Conservation (phyloP, 768 basidiomycete genomes). For the Dictyophora rubrovolvata region DNA sequence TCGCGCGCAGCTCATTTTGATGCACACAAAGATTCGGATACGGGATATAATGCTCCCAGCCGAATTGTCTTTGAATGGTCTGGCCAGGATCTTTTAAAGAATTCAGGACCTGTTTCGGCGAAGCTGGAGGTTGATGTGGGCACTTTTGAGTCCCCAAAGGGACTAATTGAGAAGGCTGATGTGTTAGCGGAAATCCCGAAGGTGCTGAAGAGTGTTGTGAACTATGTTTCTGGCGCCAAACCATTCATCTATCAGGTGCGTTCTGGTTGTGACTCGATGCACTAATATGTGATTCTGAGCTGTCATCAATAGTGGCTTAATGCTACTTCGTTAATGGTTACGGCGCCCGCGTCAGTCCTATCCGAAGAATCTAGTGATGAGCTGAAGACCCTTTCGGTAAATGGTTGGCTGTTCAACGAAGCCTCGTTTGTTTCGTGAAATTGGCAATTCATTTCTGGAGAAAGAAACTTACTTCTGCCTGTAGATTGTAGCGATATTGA, state of each 20-base stretch:
- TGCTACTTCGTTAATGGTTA: constrained; percentile 39
- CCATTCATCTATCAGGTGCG: constrained; percentile 90
- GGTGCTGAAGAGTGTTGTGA: constrained; percentile 84
- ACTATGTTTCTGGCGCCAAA: constrained; percentile 87
- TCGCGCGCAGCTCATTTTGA: constrained; percentile 61
- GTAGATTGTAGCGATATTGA: background rate
- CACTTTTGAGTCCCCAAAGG: constrained; percentile 43
- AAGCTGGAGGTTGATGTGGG: constrained; percentile 51
- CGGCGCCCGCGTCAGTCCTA: constrained; percentile 29
- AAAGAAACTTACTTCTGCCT: background rate
- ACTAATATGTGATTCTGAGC: background rate
- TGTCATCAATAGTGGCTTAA: constrained; percentile 42
- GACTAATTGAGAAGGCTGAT: constrained; percentile 87
- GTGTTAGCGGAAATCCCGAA: constrained; percentile 92
- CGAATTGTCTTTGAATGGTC: constrained; percentile 71
- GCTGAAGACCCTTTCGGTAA: constrained; percentile 31
- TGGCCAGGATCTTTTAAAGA: constrained; percentile 28
- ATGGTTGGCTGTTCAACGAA: constrained; percentile 77
- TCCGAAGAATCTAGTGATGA: constrained; percentile 27
- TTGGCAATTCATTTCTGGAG: constrained; percentile 4
- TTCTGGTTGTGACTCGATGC: constrained; percentile 8
- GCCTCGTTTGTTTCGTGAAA: constrained; percentile 75
- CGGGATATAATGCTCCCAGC: constrained; percentile 67
- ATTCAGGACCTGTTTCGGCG: constrained; percentile 44
- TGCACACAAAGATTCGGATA: constrained; percentile 58